Base-by-base conservation (phyloP, 2,329 filamentous ascomycete species). In the Boeremia exigua region DNA sequence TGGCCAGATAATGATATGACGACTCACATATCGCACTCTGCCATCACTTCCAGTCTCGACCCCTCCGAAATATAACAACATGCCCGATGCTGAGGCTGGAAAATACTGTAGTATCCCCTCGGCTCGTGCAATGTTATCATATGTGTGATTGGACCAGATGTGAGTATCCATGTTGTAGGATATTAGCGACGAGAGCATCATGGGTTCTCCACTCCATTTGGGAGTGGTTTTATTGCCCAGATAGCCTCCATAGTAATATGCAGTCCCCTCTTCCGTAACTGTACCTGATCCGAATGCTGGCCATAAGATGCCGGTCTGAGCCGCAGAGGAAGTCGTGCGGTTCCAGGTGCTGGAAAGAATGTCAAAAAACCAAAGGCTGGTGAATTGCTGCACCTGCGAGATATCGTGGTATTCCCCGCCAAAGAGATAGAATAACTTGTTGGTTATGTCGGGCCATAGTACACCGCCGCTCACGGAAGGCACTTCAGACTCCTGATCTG, bases 241-340 rank as follows among this genome's bases (percentile, higher is more conserved):
- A 80, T 82, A 87, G 27, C 85, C 85, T 15, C 85, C 85, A 55
- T 84, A 82, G 66, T 86, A 85, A 66, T 83, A 88, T 3, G 79
- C 84, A 54, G 39, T 46, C 1, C 60, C 62, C 11, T 51, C 47
- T 17, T 63, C 60, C 1, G 54, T 47, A 0, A 54, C 43, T 15
- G 56, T 28, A 10, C 57, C 49, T 8, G 62, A 51, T 3, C 62
- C 62, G 32, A 56, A 56, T n/a, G 60, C 48, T 12, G 60, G 55
- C 54, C 62, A 61, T 2, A 32, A 32, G 11, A 65, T 40, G 2
- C 15, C 9, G 15, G 6, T 38, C 23, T 38, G 36, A 30, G 29
- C 33, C 15, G 33, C 33, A 34, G 40, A 27, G 6, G 48, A 15
- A 5, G 15, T 81, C 75, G 14, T 80, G 82, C 2, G 77, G 6